Evolutionary conservation across 805 yeast species (phyloP), one percentile per base, ranked within the genome.

Genomic region (Candida berthetii): DNA sequence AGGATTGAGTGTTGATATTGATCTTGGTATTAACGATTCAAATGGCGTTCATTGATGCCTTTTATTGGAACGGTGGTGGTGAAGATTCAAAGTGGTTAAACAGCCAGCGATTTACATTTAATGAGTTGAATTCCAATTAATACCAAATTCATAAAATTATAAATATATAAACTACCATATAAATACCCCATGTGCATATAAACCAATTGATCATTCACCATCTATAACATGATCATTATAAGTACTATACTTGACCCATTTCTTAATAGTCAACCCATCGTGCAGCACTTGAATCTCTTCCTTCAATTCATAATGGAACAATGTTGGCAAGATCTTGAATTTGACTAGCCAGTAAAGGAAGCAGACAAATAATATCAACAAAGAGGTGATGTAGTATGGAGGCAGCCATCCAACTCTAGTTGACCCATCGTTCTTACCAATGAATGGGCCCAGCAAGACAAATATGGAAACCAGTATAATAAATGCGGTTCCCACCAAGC

Each of bases 211-310:
- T n/a, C n/a, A n/a, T n/a, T n/a, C n/a, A n/a, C n/a, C n/a, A n/a
- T n/a, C n/a, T n/a, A n/a, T n/a, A n/a, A n/a, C n/a, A n/a, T n/a
- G n/a, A n/a, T n/a, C n/a, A 27, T 10, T 27, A 13, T 27, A 5
- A 11, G 13, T 4, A 17, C 13, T 3, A n/a, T 17, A n/a, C 42
- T 72, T 76, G 11, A 57, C 62, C 89, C 89, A 82, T 47, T 61
- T 57, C 46, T 76, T 79, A 1, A 80, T 65, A 5, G 64, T 64
- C 39, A 82, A 57, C 0, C 89, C 89, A 57, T 82, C 89, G 2
- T 69, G 66, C 39, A 76, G 61, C 18, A 53, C 59, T 4, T 60
- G 50, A 3, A 65, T 68, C 38, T 63, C 69, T 9, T 68, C 65
- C 7, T 62, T 60, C 22, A 82, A 54, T 5, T 57, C 58, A 49